phyloP scores from a whole-genome alignment of 495 filamentous ascomycete genomes.

The Penicillium paradoxum region DNA sequence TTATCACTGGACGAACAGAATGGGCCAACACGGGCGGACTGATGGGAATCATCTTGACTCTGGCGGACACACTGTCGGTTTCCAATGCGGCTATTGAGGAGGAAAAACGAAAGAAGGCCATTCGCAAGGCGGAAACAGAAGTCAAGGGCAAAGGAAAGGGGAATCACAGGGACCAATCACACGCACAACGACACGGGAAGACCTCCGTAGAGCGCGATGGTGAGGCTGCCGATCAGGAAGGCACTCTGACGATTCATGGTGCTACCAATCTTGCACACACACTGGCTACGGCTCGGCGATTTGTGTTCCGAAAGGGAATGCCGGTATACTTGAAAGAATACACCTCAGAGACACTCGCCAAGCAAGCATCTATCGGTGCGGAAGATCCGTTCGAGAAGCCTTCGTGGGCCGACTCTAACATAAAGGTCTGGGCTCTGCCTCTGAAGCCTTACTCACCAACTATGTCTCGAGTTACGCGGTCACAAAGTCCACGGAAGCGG shows the following conservation, averaged over 20 bases:
- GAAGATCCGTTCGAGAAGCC: constrained; percentile 47
- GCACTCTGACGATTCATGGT: constrained; percentile 64
- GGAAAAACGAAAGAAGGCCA: constrained; percentile 26
- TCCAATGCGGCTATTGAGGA: constrained; percentile 29
- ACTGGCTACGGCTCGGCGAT: constrained; percentile 74
- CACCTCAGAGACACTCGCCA: constrained; percentile 34
- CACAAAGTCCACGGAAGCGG: constrained; percentile 52
- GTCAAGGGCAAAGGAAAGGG: constrained; percentile 7
- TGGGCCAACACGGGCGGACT: constrained; percentile 77
- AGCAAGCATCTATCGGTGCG: constrained; percentile 7
- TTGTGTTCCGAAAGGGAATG: constrained; percentile 81
- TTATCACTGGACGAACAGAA: constrained; percentile 70
- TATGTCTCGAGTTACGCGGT: constrained; percentile 5
- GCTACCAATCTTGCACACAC: constrained; percentile 70
- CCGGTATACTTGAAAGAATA: constrained; percentile 66
- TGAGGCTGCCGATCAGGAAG: constrained; percentile 10
- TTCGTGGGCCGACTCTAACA: constrained; percentile 66
- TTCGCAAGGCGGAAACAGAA: constrained; percentile 13
- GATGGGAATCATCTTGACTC: constrained; percentile 73
- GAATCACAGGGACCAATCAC: neutral
- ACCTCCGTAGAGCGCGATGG: constrained; percentile 7
- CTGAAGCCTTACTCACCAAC: constrained; percentile 32
- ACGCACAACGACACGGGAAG: neutral
- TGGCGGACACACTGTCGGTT: constrained; percentile 58
- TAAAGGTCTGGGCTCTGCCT: constrained; percentile 79